Evolutionary conservation across 441 rosid genomes (phyloP).

Genomic region (Gossypium gossypioides): DNA sequence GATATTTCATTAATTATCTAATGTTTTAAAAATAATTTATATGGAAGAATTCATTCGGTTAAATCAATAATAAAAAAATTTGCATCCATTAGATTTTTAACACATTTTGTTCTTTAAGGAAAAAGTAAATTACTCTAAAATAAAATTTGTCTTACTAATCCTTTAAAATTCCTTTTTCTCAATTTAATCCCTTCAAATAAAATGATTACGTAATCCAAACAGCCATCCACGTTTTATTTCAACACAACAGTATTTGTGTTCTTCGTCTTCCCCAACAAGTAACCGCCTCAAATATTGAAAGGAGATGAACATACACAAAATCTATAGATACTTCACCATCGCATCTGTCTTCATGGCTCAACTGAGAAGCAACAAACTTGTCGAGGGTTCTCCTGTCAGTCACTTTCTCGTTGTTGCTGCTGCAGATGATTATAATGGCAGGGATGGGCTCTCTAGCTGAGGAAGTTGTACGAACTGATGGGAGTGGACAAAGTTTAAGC

Average conservation of each 20-base stretch:
- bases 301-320: neutral
- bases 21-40: too few relatives aligned
- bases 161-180: too few relatives aligned
- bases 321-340: conserved; percentile 7
- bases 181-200: too few relatives aligned
- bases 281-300: neutral
- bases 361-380: conserved; percentile 83
- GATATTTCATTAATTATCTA: too few relatives aligned
- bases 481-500: conserved; percentile 26
- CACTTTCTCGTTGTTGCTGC: conserved; percentile 29
- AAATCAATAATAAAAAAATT: too few relatives aligned
- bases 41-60: too few relatives aligned
- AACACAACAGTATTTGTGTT: neutral
- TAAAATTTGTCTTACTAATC: too few relatives aligned
- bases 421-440: conserved; percentile 24
- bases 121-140: too few relatives aligned
- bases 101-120: too few relatives aligned
- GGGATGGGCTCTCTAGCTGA: conserved; percentile 57
- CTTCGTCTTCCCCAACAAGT: neutral
- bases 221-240: neutral
- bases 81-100: too few relatives aligned
- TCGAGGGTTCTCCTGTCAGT: conserved; percentile 90
- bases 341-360: conserved; percentile 56
- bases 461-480: conserved; percentile 51
- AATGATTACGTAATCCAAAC: neutral